Base-by-base conservation (phyloP, 75 land plant genomes). In the Adiantum capillusveneris region DNA sequence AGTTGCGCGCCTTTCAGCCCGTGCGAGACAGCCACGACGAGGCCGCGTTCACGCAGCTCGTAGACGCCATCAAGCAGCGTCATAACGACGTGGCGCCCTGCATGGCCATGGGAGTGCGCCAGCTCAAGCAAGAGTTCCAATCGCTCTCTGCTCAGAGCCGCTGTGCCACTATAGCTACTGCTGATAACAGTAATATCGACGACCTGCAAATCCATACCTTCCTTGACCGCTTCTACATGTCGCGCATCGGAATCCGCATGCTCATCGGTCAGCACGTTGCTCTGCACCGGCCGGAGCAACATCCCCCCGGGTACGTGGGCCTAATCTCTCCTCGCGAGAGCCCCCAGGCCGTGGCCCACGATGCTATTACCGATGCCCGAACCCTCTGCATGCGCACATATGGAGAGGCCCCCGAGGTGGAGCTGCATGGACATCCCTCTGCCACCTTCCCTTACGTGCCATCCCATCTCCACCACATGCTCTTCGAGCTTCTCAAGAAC, bases 201-300 rank as follows among this genome's bases (percentile, higher is more conserved):
- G 58, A 90, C 26, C 79, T 75, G 56, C 97, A 95, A 57, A 90
- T 95, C 50, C 97, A 95, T 58, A 75, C 80, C 48, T 95, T 95
- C 68, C 75, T 95, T 37, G 92, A 95, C 44, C 81, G 99, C 0
- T 95, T 95, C 67, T 95, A 90, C 72, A 75, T 87, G 84, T 83
- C 90, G 11, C 75, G 90, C 36, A 87, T 87, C 43, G 90, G 90
- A 44, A 87, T 87, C 14, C 81, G 90, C 2, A 87, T 87, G 90
- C 81, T 87, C 11, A 87, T 86, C 90, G 99, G 99, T 50, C 99
- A 95, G 56, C 97, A 95, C 75, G 99, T 90, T 19, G 99, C 88
- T 9, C 63, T 95, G 75, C 99, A 95, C 70, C 78, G 86, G 44
- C 82, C 75, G 1, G 65, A 82, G 28, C n/a, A n/a, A n/a, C 92